Evolutionary conservation across 164 flowering plant genomes (phyloP), one percentile per base, ranked within the genome.

Genomic region (Annona squamosa): DNA sequence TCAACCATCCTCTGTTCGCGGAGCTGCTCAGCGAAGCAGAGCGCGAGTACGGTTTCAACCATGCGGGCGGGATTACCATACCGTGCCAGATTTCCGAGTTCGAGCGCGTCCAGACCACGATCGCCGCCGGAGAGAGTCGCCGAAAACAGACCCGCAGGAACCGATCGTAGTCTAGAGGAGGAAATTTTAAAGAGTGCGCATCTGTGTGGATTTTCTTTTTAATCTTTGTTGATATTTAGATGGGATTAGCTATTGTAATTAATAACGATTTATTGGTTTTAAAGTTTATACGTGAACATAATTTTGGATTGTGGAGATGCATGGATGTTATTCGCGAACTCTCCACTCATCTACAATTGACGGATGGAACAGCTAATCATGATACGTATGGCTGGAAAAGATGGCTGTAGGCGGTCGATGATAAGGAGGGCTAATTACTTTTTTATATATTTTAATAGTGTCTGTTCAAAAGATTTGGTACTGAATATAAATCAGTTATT

Each of bases 1-100:
- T 91, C 52, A 93, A 93, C 69, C 98, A 93, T 67, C 98, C 98
- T 2, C 74, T 91, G 75, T 93, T 93, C 63, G 85, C 88, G 1
- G 82, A 87, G 83, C 75, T 91, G 42, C 74, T 93, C 69, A 86
- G 79, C 61, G 89, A 89, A 47, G 86, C 97, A 0, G 98, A 93
- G 75, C 73, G 81, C 75, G 93, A 86, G 81, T 91, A 76, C 71
- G 98, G 97, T 72, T 89, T 71, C 47, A 67, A 85, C 9, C 92
- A 91, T 41, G 81, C 82, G 3, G 97, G 98, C 44, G 89, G 95
- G 65, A 85, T 93, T 68, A 91, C 89, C 3, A 82, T 93, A 7
- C 97, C 95, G 0, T 91, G 98, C 80, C 89, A 77, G 74, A 68
- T 82, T 43, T 82, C 93, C 47, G 88, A 91, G 83, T 90, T 93